phyloP scores from a whole-genome alignment of 148 eudicot genomes.

The Amaranthus hypochondriacus region DNA sequence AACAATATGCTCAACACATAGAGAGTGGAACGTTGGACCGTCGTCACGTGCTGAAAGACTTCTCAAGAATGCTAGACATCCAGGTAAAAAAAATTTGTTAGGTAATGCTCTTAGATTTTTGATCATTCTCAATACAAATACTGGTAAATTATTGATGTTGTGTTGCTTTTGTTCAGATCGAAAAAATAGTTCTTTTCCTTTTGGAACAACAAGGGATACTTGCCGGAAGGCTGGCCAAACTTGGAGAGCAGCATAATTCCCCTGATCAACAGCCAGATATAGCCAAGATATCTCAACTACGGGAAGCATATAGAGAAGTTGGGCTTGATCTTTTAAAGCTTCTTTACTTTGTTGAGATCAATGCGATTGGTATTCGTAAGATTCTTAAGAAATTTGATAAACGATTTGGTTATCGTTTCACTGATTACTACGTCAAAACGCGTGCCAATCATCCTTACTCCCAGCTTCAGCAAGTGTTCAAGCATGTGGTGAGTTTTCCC shows the following conservation, averaged over 20 bases:
- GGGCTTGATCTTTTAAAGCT: conserved; percentile 62
- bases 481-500: conserved; percentile 55
- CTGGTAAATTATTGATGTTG: neutral
- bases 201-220: conserved; percentile 69
- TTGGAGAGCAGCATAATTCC: conserved; percentile 42
- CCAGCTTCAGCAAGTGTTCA: conserved; percentile 69
- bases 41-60: conserved; percentile 44
- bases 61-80: conserved; percentile 51
- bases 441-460: conserved; percentile 83
- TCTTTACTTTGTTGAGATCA: conserved; percentile 62
- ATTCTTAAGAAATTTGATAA: conserved; percentile 76
- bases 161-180: conserved; percentile 42
- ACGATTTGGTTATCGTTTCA: conserved; percentile 57
- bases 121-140: neutral
- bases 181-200: conserved; percentile 60
- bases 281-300: conserved; percentile 36
- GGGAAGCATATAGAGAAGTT: conserved; percentile 51
- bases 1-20: conserved; percentile 48
- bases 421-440: conserved; percentile 71
- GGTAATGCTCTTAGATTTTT: neutral
- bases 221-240: conserved; percentile 51
- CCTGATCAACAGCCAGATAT: conserved; percentile 28
- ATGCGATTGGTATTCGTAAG: conserved; percentile 66
- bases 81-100: conserved; percentile 35
- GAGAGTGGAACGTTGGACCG: conserved; percentile 40